A percentile compares a stretch with the other conserved stretches of the same genome.
These are phyloP conservation scores for Aspergillus cristatus DNA, from an alignment of 495 filamentous ascomycete genomes.

Conservation along the genomic window DNA sequence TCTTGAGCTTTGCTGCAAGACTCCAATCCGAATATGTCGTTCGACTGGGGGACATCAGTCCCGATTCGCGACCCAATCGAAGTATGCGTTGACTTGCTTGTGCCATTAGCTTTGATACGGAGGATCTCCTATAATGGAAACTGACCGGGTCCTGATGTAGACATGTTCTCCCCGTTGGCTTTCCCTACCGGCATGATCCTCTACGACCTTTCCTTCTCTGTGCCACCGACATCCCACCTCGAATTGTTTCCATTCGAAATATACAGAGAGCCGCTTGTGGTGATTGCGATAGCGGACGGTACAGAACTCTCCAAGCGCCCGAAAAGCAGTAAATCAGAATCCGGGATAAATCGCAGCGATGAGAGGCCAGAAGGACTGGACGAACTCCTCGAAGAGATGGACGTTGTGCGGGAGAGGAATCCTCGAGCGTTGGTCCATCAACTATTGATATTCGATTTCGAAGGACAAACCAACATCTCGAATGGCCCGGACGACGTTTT, in stretches of 20 bases:
- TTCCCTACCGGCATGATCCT: conserved; percentile 85
- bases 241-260: conserved; percentile 77
- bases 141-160: conserved; percentile 35
- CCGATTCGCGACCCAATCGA: conserved; percentile 77
- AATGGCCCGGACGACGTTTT: conserved; percentile 47
- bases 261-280: conserved; percentile 67
- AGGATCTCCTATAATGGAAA: background rate
- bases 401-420: conserved; percentile 48
- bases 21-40: conserved; percentile 75
- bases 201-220: conserved; percentile 77
- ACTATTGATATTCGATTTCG: conserved; percentile 69
- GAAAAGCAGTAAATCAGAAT: conserved; percentile 18
- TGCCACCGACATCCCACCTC: conserved; percentile 67
- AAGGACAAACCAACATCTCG: conserved; percentile 26
- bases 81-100: conserved; percentile 46
- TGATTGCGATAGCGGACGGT: conserved; percentile 74
- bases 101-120: background rate
- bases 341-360: conserved; percentile 7
- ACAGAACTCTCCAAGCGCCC: conserved; percentile 39
- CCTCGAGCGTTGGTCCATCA: conserved; percentile 70
- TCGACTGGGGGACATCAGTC: conserved; percentile 81
- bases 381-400: conserved; percentile 58
- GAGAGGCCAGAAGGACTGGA: conserved; percentile 37
- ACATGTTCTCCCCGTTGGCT: conserved; percentile 90
- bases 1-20: conserved; percentile 66